These are phyloP conservation scores for Cryphonectria nitschkei DNA, from an alignment of 2,329 filamentous ascomycete species.

Conservation along the genomic window DNA sequence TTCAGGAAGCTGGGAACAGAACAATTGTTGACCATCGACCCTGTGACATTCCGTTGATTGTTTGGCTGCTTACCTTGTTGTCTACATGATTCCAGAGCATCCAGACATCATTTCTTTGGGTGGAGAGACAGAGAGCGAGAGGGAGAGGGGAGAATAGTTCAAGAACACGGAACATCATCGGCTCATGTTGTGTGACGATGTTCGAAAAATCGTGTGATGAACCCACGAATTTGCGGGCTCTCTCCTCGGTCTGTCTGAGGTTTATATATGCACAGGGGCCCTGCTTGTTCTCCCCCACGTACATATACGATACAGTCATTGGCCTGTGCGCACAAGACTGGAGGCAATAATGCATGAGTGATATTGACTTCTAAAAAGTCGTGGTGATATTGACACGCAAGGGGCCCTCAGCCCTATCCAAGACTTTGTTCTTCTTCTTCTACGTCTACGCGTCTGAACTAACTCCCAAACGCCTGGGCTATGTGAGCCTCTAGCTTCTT, in stretches of 20 bases:
- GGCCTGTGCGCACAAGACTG: background rate
- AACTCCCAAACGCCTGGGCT: constrained; percentile 3
- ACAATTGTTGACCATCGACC: background rate
- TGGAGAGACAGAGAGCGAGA: background rate
- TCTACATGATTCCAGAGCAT: background rate
- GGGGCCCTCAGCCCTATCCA: background rate
- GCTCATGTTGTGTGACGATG: constrained; percentile 18
- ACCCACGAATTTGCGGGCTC: background rate
- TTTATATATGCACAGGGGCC: background rate
- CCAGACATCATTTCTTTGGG: background rate
- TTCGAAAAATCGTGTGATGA: background rate
- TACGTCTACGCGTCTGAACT: background rate
- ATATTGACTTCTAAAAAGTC: background rate
- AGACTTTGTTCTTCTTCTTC: constrained; percentile 2
- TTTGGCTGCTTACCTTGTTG: background rate
- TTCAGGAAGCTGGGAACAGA: constrained; percentile 3
- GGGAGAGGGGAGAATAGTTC: background rate
- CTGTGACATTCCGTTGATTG: background rate
- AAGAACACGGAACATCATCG: background rate
- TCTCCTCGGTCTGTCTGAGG: background rate
- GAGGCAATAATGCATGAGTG: background rate
- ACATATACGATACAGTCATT: background rate
- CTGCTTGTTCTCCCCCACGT: background rate
- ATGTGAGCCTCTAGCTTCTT: background rate
- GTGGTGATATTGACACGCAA: background rate